Evolutionary conservation across 495 filamentous ascomycete genomes (phyloP), one percentile per base, ranked within the genome.

Genomic region (Penicillium roqueforti): DNA sequence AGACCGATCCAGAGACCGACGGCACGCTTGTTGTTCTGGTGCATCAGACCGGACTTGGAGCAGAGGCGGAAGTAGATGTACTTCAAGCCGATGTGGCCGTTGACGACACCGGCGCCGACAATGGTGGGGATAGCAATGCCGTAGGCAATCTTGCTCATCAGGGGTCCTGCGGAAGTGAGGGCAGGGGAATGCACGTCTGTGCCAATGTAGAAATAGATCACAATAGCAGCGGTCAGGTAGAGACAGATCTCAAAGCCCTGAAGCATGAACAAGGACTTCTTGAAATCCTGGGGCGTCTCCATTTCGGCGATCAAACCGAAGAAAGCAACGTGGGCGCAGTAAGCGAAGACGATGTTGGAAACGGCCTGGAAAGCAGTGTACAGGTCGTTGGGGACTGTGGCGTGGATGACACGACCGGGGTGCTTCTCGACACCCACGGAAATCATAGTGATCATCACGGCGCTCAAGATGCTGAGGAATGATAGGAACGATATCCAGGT

Each of bases 281-380:
- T 73, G 61, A 81, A 89, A 60, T 88, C 82, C 38, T 68, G 60
- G 1, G 87, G 87, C 0, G 80, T 77, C 60, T 85, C 80, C 79
- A 92, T 86, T 66, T 92, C 88, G 53, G 85, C 81, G 62, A 89
- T 87, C 62, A 92, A 84, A 51, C 76, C 80, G 74, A 92, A 88
- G 73, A 89, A 86, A 60, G 85, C 80, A 62, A 88, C 74, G 74
- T 89, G 80, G 54, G 86, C 74, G 75, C 79, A 80, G 66, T 77
- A 79, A 25, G 76, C 76, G 57, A 81, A 79, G 55, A 79, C 74
- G 44, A 80, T 80, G 60, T 81, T 79, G 6, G 77, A 76, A 13
- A 80, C 73, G 11, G 70, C 68, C 14, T 65, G 63, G 60, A 80
- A 80, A 4, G 66, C 52, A 10, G 67, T 62, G 63, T 70, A 72